These are phyloP conservation scores for Pisolithus microcarpus DNA, from an alignment of 768 basidiomycete species.

Conservation along the genomic window DNA sequence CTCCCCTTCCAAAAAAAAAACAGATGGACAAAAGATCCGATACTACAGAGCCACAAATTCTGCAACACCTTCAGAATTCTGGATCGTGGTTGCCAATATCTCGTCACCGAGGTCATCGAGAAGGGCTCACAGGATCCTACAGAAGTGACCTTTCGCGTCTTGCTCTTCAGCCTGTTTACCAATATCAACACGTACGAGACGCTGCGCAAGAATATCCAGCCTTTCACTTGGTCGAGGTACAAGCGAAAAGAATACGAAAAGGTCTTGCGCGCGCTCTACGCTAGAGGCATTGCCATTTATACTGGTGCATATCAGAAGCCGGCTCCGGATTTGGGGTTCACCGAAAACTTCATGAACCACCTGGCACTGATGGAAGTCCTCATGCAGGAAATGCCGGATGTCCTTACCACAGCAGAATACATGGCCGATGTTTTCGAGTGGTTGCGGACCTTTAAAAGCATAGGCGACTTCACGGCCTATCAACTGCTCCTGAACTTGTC, in stretches of 20 bases:
- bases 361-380: slow-evolving; percentile 51
- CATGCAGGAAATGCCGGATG: slow-evolving; percentile 51
- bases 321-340: slow-evolving; percentile 47
- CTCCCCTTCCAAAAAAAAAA: background rate
- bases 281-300: slow-evolving; percentile 45
- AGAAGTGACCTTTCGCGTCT: slow-evolving; percentile 66
- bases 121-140: slow-evolving; percentile 52
- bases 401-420: slow-evolving; percentile 44
- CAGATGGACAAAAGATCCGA: slow-evolving; percentile 65
- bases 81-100: slow-evolving; percentile 63
- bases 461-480: slow-evolving; percentile 70
- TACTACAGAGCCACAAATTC: slow-evolving; percentile 51
- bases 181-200: slow-evolving; percentile 66
- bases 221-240: slow-evolving; percentile 56
- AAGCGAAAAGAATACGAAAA: slow-evolving; percentile 43
- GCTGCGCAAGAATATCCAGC: slow-evolving; percentile 44
- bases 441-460: slow-evolving; percentile 53
- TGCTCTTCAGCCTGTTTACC: slow-evolving; percentile 67
- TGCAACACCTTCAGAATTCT: slow-evolving; percentile 73
- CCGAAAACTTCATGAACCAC: slow-evolving; percentile 49
- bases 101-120: slow-evolving; percentile 62
- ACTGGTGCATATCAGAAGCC: slow-evolving; percentile 68
- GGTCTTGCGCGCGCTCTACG: slow-evolving; percentile 41
- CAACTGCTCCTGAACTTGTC: slow-evolving; percentile 58
- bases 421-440: slow-evolving; percentile 59